A percentile compares a stretch with the other conserved stretches of the same genome.
These are phyloP conservation scores for Ophiostoma montium DNA, from an alignment of 2,329 filamentous ascomycete genomes.

Conservation along the genomic window DNA sequence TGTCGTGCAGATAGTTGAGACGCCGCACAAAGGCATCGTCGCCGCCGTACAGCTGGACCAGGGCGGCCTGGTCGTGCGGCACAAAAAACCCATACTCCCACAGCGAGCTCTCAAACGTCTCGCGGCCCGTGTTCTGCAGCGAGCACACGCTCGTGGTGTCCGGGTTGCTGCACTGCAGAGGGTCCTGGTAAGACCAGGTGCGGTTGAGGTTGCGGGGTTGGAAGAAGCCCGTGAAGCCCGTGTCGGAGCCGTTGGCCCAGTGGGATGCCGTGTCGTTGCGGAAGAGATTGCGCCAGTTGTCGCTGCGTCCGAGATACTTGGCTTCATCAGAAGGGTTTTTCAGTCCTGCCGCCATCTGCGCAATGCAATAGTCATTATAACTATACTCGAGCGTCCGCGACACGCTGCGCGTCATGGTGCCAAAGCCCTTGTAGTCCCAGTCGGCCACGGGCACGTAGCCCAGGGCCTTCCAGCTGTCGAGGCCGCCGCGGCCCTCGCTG, in stretches of 20 bases:
- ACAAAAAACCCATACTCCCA: conserved; percentile 36
- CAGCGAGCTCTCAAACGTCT: conserved; percentile 56
- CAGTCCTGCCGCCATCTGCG: conserved; percentile 45
- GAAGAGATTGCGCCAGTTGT: conserved; percentile 50
- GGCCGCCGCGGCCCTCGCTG: conserved; percentile 54
- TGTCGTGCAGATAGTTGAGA: conserved; percentile 17
- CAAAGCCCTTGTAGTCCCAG: conserved; percentile 48
- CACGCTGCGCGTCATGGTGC: conserved; percentile 54
- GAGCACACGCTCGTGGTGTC: conserved; percentile 41
- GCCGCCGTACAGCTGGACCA: conserved; percentile 15
- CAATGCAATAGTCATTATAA: conserved; percentile 61
- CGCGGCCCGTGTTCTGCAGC: conserved; percentile 43
- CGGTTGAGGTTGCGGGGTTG: conserved; percentile 27
- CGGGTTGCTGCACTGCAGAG: conserved; percentile 28
- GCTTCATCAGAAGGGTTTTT: conserved; percentile 28
- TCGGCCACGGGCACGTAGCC: conserved; percentile 60
- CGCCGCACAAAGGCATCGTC: conserved; percentile 16
- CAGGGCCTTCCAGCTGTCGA: conserved; percentile 56
- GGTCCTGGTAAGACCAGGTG: conserved; percentile 28
- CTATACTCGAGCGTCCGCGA: conserved; percentile 64
- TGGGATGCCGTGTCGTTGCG: conserved; percentile 36
- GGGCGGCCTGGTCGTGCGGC: conserved; percentile 13
- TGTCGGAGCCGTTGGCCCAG: conserved; percentile 29
- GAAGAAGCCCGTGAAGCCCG: conserved; percentile 25
- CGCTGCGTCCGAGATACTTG: conserved; percentile 38